These are phyloP conservation scores for Russula virescens DNA, from an alignment of 768 basidiomycete genomes.

Conservation along the genomic window DNA sequence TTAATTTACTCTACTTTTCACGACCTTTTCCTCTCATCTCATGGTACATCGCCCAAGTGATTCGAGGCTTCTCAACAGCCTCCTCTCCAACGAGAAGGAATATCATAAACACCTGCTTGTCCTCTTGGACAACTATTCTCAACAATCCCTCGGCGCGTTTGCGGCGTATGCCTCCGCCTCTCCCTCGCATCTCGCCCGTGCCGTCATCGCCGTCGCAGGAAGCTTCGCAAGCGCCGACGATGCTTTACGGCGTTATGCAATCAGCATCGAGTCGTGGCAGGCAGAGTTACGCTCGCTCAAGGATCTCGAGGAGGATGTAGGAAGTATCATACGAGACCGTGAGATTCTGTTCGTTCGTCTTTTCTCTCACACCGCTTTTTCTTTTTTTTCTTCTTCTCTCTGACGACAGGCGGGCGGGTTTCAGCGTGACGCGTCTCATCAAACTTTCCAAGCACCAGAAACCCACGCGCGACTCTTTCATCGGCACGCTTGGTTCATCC, in stretches of 20 bases:
- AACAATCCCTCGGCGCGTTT: constrained; percentile 56
- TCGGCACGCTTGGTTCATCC: constrained; percentile 39
- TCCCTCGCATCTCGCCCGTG: constrained; percentile 46
- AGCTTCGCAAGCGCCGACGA: constrained; percentile 61
- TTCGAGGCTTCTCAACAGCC: constrained; percentile 62
- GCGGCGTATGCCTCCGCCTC: constrained; percentile 70
- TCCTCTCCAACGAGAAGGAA: constrained; percentile 66
- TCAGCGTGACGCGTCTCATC: constrained; percentile 73
- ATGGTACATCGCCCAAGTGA: constrained; percentile 76
- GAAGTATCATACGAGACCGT: constrained; percentile 62
- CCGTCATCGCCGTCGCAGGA: constrained; percentile 49
- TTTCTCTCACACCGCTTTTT: not conserved
- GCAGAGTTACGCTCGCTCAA: constrained; percentile 55
- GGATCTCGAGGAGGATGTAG: constrained; percentile 66
- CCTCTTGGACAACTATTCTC: constrained; percentile 50
- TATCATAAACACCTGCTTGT: constrained; percentile 55
- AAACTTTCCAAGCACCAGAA: constrained; percentile 65
- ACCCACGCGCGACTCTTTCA: constrained; percentile 34
- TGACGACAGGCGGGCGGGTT: not conserved
- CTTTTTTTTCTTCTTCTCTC: not conserved
- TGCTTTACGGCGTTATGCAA: constrained; percentile 56
- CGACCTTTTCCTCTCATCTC: too few relatives aligned
- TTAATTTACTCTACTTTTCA: not conserved
- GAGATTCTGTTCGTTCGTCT: constrained; percentile 64
- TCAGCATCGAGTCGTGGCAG: constrained; percentile 59